A percentile compares a stretch with the other conserved stretches of the same genome.
Evolutionary conservation across 495 filamentous ascomycete species (phyloP).

Genomic region (Podospora fimiseda): DNA sequence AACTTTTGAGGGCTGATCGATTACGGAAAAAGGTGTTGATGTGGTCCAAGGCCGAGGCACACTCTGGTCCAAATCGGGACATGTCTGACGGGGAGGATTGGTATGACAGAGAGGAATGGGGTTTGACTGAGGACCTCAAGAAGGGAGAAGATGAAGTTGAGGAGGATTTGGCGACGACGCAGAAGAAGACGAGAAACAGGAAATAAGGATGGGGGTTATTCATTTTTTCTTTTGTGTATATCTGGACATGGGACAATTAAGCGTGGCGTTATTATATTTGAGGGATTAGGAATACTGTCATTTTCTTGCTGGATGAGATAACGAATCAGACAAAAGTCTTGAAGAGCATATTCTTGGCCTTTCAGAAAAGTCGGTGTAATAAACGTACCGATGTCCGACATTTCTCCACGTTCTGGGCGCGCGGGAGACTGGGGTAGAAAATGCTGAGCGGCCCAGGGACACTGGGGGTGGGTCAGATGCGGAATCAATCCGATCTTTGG

Average conservation of each 20-base stretch:
- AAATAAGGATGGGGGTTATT: slow-evolving; percentile 21
- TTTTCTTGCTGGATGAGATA: no score
- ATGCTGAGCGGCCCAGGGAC: no score
- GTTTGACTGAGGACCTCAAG: slow-evolving; percentile 72
- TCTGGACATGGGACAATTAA: background rate
- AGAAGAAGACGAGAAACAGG: slow-evolving; percentile 69
- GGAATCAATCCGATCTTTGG: background rate
- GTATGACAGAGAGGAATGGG: slow-evolving; percentile 90
- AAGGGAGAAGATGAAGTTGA: slow-evolving; percentile 93
- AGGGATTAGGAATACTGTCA: no score
- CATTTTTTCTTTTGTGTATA: background rate
- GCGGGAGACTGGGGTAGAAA: background rate
- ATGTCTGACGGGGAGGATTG: slow-evolving; percentile 93
- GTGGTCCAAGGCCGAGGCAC: slow-evolving; percentile 84
- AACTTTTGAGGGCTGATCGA: slow-evolving; percentile 68
- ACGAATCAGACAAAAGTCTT: no score
- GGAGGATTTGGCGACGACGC: slow-evolving; percentile 63
- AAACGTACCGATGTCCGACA: slow-evolving; percentile 2
- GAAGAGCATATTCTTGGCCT: no score
- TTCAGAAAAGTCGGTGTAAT: background rate
- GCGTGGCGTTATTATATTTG: background rate
- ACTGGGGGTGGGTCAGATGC: no score
- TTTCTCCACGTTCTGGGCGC: background rate
- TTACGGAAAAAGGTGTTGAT: slow-evolving; percentile 72
- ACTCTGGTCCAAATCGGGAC: slow-evolving; percentile 60